Conservation (phyloP, 345 rosid species). For the Noccaea caerulescens region DNA sequence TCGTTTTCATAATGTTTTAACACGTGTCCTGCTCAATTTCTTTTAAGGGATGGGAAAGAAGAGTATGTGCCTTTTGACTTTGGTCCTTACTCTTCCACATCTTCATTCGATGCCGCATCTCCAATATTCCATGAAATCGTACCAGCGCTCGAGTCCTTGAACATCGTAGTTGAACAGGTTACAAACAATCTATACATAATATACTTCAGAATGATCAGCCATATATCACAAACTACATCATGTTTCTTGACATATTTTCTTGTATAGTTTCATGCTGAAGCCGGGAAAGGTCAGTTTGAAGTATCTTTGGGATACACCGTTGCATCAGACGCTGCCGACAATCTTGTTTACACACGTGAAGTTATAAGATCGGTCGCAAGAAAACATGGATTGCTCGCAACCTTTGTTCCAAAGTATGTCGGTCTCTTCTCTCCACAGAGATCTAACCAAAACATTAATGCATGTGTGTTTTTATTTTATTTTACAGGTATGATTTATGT, state of each 20-base stretch:
- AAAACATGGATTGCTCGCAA: conserved; percentile 80
- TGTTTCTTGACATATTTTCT: conserved; percentile 21
- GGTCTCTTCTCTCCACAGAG: background rate
- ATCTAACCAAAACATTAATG: background rate
- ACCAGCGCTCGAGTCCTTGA: conserved; percentile 64
- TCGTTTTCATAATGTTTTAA: background rate
- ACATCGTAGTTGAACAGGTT: conserved; percentile 89
- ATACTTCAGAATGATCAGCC: background rate
- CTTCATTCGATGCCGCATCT: conserved; percentile 71
- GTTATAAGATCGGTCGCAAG: conserved; percentile 77
- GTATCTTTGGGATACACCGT: conserved; percentile 66
- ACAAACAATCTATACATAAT: background rate
- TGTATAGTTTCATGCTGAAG: conserved; percentile 77
- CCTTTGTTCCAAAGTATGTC: conserved; percentile 91
- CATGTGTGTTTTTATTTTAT: conserved; percentile 3
- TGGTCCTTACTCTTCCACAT: conserved; percentile 72
- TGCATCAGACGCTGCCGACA: conserved; percentile 71
- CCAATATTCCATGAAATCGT: conserved; percentile 68
- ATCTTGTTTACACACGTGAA: conserved; percentile 82
- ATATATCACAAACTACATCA: background rate
- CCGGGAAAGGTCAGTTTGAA: conserved; percentile 95
- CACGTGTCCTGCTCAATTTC: background rate
- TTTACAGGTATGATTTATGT: conserved; percentile 70
- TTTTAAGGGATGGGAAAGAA: conserved; percentile 73
- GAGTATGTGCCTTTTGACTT: conserved; percentile 84